A percentile compares a stretch with the other conserved stretches of the same genome.
These are phyloP conservation scores for Leishmania gerbilli DNA, from an alignment of 208 protist species.

Conservation along the genomic window DNA sequence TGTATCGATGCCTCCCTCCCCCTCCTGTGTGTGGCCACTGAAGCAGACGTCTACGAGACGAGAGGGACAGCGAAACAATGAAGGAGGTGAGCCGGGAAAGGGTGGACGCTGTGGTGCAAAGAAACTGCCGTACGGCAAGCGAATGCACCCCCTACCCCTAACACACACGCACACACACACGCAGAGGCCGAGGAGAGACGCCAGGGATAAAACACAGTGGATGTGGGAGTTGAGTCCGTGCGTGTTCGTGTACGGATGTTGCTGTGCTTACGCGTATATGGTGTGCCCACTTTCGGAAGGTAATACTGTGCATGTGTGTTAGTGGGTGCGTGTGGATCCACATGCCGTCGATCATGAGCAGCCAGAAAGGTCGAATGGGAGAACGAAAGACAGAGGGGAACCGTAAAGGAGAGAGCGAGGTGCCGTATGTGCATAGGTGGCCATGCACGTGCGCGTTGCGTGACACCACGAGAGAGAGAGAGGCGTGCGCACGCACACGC, in stretches of 20 bases:
- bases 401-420: neutral
- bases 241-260: neutral
- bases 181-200: neutral
- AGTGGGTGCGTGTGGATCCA: neutral
- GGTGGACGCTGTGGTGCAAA: too few relatives aligned
- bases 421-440: neutral
- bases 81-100: neutral
- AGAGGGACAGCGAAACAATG: neutral
- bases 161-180: too few relatives aligned
- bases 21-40: neutral
- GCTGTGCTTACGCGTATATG: neutral
- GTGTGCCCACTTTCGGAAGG: neutral
- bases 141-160: neutral
- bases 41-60: neutral
- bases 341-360: neutral
- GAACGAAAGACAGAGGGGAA: neutral
- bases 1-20: neutral
- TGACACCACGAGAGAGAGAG: too few relatives aligned
- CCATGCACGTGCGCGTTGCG: neutral
- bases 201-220: neutral
- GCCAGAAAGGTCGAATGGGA: neutral
- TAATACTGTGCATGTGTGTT: neutral
- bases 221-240: neutral
- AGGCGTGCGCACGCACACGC: too few relatives aligned
- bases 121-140: too few relatives aligned